These are phyloP conservation scores for Lathyrus oleraceus DNA, from an alignment of 306 rosid genomes.

Conservation along the genomic window DNA sequence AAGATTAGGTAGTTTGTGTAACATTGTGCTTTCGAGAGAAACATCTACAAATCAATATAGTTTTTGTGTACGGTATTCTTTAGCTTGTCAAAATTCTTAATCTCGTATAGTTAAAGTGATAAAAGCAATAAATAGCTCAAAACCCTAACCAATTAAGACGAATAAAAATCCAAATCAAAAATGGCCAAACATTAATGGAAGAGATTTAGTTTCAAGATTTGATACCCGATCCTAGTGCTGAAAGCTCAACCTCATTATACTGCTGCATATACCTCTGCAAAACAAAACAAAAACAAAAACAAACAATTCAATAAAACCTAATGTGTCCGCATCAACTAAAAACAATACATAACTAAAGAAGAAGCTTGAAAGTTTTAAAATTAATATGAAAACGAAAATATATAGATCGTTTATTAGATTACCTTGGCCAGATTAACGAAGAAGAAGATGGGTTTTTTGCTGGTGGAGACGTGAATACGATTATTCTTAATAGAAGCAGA, in stretches of 20 bases:
- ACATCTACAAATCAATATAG: background rate
- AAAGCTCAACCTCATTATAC: conserved; percentile 78
- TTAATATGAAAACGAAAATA: background rate
- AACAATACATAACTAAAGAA: background rate
- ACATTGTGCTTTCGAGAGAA: background rate
- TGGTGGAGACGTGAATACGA: conserved; percentile 76
- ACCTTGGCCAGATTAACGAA: conserved; percentile 80
- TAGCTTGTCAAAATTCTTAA: background rate
- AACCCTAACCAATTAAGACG: background rate
- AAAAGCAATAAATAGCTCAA: conserved; percentile 1
- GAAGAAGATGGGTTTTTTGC: conserved; percentile 76
- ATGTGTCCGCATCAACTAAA: background rate
- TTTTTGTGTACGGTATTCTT: background rate
- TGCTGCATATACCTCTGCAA: conserved; percentile 79
- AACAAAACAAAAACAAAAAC: background rate
- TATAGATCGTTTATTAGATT: background rate
- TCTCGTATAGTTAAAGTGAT: background rate
- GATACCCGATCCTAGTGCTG: conserved; percentile 85
- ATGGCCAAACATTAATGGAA: background rate
- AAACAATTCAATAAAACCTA: background rate
- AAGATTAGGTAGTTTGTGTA: background rate
- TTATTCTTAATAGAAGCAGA: conserved; percentile 59
- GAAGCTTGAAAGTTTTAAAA: background rate
- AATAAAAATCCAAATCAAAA: background rate
- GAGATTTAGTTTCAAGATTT: conserved; percentile 14